Evolutionary conservation across 148 eudicot species (phyloP).

Genomic region (Silene latifolia): DNA sequence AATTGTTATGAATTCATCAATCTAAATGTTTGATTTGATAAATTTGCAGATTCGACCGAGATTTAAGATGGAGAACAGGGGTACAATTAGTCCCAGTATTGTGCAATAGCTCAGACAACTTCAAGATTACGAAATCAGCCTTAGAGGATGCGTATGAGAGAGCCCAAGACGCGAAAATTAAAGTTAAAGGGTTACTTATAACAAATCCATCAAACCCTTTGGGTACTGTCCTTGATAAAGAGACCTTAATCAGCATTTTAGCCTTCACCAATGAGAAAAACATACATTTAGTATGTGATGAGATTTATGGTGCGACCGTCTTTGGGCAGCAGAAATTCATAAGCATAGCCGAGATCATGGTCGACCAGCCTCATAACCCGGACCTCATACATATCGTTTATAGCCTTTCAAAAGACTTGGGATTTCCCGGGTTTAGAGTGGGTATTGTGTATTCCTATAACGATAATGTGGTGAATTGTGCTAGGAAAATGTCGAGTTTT

Average conservation of each 20-base stretch:
- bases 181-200: conserved; percentile 42
- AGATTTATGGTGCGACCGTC: conserved; percentile 40
- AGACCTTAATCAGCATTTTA: conserved; percentile 26
- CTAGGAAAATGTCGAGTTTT: conserved; percentile 59
- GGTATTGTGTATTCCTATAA: conserved; percentile 62
- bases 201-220: conserved; percentile 56
- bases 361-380: conserved; percentile 21
- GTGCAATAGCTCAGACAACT: conserved; percentile 39
- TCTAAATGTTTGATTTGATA: background rate
- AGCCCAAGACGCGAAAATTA: conserved; percentile 33
- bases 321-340: conserved; percentile 21
- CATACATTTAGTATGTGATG: conserved; percentile 38
- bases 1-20: no score
- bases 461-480: conserved; percentile 36
- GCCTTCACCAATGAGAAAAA: conserved; percentile 35
- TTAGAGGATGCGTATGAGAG: conserved; percentile 38
- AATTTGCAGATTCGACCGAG: conserved; percentile 48
- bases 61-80: conserved; percentile 54
- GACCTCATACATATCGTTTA: conserved; percentile 46
- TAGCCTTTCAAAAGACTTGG: conserved; percentile 49
- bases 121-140: conserved; percentile 34
- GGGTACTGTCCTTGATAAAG: conserved; percentile 39
- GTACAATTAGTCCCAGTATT: conserved; percentile 38
- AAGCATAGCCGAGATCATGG: conserved; percentile 33
- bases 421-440: conserved; percentile 55